Evolutionary conservation across 805 yeast genomes (phyloP).

Genomic region (Lipomyces orientalis): DNA sequence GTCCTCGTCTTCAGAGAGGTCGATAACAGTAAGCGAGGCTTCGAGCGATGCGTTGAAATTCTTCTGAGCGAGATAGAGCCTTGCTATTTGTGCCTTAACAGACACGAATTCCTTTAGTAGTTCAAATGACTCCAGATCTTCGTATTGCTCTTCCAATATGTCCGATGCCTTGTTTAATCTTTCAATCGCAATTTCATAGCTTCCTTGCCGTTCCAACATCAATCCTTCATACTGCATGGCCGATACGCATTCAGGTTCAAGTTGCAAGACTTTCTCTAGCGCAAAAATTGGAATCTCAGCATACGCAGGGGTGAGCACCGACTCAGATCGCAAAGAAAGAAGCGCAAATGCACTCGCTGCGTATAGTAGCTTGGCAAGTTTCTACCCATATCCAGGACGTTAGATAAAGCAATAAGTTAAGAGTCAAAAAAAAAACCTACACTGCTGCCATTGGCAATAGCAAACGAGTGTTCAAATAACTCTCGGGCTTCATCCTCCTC

Average conservation of each 20-base stretch:
- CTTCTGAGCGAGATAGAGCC: constrained; percentile 68
- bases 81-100: constrained; percentile 71
- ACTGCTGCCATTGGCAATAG: constrained; percentile 76
- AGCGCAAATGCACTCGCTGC: constrained; percentile 58
- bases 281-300: constrained; percentile 27
- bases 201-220: constrained; percentile 69
- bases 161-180: constrained; percentile 55
- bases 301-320: constrained; percentile 33
- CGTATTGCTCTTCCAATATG: constrained; percentile 62
- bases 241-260: constrained; percentile 42
- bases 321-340: neutral
- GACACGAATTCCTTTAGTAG: constrained; percentile 58
- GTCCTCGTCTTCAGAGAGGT: constrained; percentile 37
- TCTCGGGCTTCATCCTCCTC: constrained; percentile 56
- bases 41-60: constrained; percentile 64
- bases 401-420: neutral
- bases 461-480: constrained; percentile 77
- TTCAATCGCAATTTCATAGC: constrained; percentile 59
- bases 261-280: constrained; percentile 59
- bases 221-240: constrained; percentile 44
- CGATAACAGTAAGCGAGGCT: constrained; percentile 57
- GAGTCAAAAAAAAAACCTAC: constrained; percentile 8
- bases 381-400: constrained; percentile 35
- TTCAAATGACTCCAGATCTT: constrained; percentile 56
- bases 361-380: constrained; percentile 72